These are phyloP conservation scores for Paecilomyces sp. DNA, from an alignment of 2,329 filamentous ascomycete species.

Conservation along the genomic window DNA sequence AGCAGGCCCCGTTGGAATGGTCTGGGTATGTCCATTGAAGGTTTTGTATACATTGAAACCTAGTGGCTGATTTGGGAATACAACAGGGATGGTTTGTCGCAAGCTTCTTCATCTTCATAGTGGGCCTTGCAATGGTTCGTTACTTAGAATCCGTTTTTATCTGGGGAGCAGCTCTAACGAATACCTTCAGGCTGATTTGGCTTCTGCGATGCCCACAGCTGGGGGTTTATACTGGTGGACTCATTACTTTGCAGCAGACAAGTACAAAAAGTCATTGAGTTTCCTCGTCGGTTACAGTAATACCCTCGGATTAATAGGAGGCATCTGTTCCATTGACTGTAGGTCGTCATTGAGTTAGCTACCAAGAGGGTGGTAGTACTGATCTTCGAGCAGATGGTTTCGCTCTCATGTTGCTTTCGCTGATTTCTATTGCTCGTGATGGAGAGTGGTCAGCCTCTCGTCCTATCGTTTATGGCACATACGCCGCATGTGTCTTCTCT, in stretches of 20 bases:
- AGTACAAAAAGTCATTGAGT: slow-evolving; percentile 50
- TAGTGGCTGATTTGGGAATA: not conserved
- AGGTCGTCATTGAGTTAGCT: slow-evolving; percentile 4
- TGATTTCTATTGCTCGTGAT: slow-evolving; percentile 51
- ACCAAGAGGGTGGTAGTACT: slow-evolving; percentile 8
- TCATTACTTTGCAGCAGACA: slow-evolving; percentile 51
- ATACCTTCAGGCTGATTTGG: slow-evolving; percentile 38
- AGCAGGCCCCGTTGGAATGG: slow-evolving; percentile 54
- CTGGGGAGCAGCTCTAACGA: not conserved
- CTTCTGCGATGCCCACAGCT: slow-evolving; percentile 51
- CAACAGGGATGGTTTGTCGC: slow-evolving; percentile 50
- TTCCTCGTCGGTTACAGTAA: slow-evolving; percentile 58
- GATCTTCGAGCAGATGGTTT: slow-evolving; percentile 33
- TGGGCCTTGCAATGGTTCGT: slow-evolving; percentile 52
- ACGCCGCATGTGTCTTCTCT: slow-evolving; percentile 46
- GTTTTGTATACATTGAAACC: not conserved
- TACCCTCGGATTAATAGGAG: slow-evolving; percentile 54
- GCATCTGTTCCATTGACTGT: slow-evolving; percentile 56
- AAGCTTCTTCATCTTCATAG: slow-evolving; percentile 50
- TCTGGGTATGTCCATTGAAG: slow-evolving; percentile 41
- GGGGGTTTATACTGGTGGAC: slow-evolving; percentile 56
- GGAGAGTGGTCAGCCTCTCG: slow-evolving; percentile 51
- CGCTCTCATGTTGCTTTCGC: slow-evolving; percentile 52
- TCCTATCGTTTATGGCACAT: slow-evolving; percentile 52
- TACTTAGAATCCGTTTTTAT: slow-evolving; percentile 6